phyloP scores from a whole-genome alignment of 2,329 filamentous ascomycete species.

The Lachnellula suecica region DNA sequence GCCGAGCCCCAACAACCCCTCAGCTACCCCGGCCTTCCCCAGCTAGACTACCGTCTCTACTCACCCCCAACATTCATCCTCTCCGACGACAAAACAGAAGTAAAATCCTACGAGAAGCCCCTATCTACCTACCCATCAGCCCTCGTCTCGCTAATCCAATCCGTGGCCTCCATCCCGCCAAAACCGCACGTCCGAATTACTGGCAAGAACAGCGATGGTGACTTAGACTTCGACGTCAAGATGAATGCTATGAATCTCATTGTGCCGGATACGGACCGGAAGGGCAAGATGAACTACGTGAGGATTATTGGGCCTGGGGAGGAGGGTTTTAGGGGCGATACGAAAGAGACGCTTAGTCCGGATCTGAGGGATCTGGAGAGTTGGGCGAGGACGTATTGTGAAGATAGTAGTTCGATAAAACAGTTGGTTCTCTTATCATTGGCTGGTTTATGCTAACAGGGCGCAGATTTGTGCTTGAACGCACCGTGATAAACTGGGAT shows the following conservation, averaged over 20 bases:
- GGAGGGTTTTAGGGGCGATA: conserved; percentile 44
- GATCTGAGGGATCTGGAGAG: conserved; percentile 16
- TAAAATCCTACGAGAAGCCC: conserved; percentile 48
- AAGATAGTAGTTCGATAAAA: conserved; percentile 23
- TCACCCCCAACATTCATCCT: conserved; percentile 51
- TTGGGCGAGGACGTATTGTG: conserved; percentile 27
- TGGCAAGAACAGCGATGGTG: conserved; percentile 40
- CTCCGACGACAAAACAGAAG: conserved; percentile 46
- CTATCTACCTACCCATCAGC: conserved; percentile 46
- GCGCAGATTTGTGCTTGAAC: conserved; percentile 48
- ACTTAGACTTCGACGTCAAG: conserved; percentile 52
- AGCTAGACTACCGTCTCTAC: conserved; percentile 38
- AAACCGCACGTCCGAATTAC: conserved; percentile 52
- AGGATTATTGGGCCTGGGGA: conserved; percentile 50
- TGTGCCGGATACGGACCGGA: conserved; percentile 43
- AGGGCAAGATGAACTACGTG: conserved; percentile 50
- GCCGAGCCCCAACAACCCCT: conserved; percentile 14
- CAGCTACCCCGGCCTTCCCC: conserved; percentile 24
- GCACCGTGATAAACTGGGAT: conserved; percentile 54
- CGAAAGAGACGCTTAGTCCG: conserved; percentile 18
- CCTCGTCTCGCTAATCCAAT: conserved; percentile 46
- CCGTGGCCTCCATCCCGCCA: conserved; percentile 51
- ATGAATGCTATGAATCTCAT: conserved; percentile 55
- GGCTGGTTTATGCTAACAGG: no score
- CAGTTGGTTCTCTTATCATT: conserved; percentile 13